These are phyloP conservation scores for Rubia peregrina DNA, from an alignment of 305 asterid genomes.

Conservation along the genomic window DNA sequence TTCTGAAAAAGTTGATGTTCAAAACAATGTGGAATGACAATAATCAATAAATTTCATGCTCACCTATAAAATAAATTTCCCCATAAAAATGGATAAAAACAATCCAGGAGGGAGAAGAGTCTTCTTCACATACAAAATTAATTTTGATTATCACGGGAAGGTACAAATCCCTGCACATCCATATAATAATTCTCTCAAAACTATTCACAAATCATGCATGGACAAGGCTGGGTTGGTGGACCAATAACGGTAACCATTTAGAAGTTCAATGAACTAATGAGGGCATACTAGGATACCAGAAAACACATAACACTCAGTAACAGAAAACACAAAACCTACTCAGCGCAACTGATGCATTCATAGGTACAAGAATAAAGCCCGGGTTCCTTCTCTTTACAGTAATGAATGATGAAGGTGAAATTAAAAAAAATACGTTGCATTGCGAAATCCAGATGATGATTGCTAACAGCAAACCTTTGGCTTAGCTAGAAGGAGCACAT, in stretches of 20 bases:
- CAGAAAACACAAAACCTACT: background rate
- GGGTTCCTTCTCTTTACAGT: too few species aligned
- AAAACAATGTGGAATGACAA: background rate
- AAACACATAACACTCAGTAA: background rate
- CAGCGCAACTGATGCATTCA: background rate
- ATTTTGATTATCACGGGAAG: too few species aligned
- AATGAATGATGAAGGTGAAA: background rate
- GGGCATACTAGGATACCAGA: background rate
- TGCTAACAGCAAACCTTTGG: conserved; percentile 59
- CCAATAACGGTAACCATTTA: background rate
- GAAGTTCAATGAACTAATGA: background rate
- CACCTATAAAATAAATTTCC: background rate
- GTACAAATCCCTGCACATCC: background rate
- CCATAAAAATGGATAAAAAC: too few species aligned
- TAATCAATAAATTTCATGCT: background rate
- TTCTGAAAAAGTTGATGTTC: background rate
- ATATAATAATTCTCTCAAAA: background rate
- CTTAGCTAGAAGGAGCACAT: conserved; percentile 78
- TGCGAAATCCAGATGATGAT: conserved; percentile 2
- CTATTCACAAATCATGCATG: background rate
- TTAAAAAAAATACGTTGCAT: background rate
- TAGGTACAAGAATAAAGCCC: background rate
- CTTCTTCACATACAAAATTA: too few species aligned
- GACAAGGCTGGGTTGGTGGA: background rate
- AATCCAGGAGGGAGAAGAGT: background rate